phyloP scores from a whole-genome alignment of 2,329 filamentous ascomycete species.

The Sphaerulina vaccinii region DNA sequence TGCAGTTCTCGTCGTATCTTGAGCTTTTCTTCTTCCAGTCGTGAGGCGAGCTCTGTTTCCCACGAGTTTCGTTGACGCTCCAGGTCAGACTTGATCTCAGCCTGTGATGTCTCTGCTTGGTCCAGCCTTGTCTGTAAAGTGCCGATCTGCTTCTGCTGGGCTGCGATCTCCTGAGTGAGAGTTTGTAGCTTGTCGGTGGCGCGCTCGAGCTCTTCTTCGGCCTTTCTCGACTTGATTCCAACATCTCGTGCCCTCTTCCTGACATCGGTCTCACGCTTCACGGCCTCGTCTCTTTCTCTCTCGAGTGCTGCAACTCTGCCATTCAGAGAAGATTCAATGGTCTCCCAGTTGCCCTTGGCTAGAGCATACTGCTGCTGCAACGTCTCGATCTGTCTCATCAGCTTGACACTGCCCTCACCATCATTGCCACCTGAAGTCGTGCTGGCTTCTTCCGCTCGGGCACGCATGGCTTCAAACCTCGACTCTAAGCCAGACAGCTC shows the following conservation, averaged over 20 bases:
- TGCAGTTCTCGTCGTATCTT: slow-evolving; percentile 54
- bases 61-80: slow-evolving; percentile 59
- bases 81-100: slow-evolving; percentile 57
- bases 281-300: slow-evolving; percentile 84
- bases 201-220: slow-evolving; percentile 81
- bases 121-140: slow-evolving; percentile 64
- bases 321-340: slow-evolving; percentile 83
- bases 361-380: slow-evolving; percentile 92
- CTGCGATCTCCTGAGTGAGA: slow-evolving; percentile 62
- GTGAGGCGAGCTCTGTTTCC: slow-evolving; percentile 58
- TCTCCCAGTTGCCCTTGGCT: slow-evolving; percentile 96
- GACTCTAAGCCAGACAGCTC: slow-evolving; percentile 77
- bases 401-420: slow-evolving; percentile 62
- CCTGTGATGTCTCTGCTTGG: slow-evolving; percentile 62
- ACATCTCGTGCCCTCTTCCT: slow-evolving; percentile 85
- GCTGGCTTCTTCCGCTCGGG: slow-evolving; percentile 82
- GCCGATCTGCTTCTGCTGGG: slow-evolving; percentile 60
- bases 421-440: slow-evolving; percentile 55
- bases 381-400: slow-evolving; percentile 90
- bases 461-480: slow-evolving; percentile 83
- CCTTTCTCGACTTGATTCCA: slow-evolving; percentile 64
- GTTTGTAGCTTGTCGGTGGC: slow-evolving; percentile 62
- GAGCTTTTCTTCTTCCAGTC: slow-evolving; percentile 63
- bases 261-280: slow-evolving; percentile 79
- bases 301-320: slow-evolving; percentile 75